Evolutionary conservation across 306 rosid genomes (phyloP).

Genomic region (Corylus avellana): DNA sequence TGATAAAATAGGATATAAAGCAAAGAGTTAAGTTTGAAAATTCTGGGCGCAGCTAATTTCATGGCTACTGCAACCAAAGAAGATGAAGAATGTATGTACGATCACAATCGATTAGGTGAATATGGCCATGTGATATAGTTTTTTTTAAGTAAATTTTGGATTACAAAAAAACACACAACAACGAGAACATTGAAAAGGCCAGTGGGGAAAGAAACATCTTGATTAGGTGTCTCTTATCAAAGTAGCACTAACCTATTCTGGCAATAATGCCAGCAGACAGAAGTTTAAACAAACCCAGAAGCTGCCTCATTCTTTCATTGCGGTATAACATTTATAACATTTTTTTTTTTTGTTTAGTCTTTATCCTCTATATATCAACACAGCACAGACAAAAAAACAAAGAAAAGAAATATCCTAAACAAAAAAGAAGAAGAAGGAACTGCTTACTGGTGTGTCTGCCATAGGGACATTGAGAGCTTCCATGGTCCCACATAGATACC

Average conservation of each 20-base stretch:
- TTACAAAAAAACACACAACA: background rate
- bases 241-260: background rate
- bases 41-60: background rate
- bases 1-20: background rate
- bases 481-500: slow-evolving; percentile 96
- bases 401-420: background rate
- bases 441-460: slow-evolving; percentile 94
- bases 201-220: background rate
- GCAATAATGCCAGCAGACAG: background rate
- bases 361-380: background rate
- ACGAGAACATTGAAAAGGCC: slow-evolving; percentile 9
- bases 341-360: background rate
- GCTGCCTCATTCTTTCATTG: background rate
- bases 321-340: background rate
- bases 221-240: background rate
- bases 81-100: slow-evolving; percentile 8
- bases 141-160: background rate
- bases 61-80: slow-evolving; percentile 18
- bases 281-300: background rate
- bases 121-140: background rate
- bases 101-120: background rate
- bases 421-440: slow-evolving; percentile 13
- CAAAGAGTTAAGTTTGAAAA: slow-evolving; percentile 6
- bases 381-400: background rate
- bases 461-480: slow-evolving; percentile 97